phyloP scores from a whole-genome alignment of 192 early-diverging fungal genomes.

The Linnemannia schmuckeri region DNA sequence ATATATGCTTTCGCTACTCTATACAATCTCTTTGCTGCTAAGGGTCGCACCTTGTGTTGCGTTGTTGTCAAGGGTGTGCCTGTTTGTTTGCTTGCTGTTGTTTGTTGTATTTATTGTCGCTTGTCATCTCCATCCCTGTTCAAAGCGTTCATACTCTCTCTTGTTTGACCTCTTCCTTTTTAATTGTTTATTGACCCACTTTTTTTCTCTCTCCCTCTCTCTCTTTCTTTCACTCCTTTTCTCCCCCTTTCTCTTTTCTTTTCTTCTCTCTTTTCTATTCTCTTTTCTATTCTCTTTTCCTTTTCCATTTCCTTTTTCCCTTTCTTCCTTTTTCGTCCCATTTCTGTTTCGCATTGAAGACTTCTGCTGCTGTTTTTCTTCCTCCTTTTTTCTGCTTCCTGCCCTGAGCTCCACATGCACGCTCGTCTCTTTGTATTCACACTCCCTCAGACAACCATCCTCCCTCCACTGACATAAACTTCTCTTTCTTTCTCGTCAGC shows the following conservation, averaged over 20 bases:
- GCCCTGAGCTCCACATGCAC: not conserved
- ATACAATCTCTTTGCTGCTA: not conserved
- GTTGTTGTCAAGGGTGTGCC: no score
- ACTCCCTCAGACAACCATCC: not conserved
- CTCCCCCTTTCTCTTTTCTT: not conserved
- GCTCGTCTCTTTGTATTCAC: not conserved
- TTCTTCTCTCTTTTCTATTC: not conserved
- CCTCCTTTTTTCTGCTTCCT: not conserved
- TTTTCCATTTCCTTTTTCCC: not conserved
- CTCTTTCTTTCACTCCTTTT: not conserved
- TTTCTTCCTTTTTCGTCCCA: not conserved
- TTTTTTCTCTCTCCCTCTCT: not conserved
- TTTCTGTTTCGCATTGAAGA: not conserved
- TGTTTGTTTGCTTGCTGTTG: not conserved
- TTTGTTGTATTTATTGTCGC: not conserved
- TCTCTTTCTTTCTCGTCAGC: not conserved
- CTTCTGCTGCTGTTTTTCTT: not conserved
- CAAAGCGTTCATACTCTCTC: not conserved
- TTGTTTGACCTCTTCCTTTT: not conserved
- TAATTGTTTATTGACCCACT: not conserved
- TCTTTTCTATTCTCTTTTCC: not conserved
- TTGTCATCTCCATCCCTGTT: not conserved
- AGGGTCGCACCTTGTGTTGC: no score
- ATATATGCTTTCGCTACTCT: not conserved
- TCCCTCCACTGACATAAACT: not conserved